Evolutionary conservation across 495 filamentous ascomycete species (phyloP).

Genomic region (Peziza echinospora): DNA sequence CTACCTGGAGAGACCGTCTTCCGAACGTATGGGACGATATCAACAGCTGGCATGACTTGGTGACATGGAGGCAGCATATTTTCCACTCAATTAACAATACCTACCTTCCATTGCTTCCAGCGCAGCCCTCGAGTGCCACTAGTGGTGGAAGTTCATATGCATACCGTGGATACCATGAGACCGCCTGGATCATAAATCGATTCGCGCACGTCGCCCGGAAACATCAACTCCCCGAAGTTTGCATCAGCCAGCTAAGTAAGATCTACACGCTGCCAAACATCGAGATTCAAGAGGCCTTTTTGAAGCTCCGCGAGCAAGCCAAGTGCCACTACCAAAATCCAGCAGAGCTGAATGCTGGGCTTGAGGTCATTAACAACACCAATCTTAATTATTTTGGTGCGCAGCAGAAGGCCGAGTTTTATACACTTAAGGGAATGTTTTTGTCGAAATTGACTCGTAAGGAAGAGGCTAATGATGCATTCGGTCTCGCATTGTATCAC

Average conservation of each 20-base stretch:
- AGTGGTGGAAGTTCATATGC: conserved; percentile 49
- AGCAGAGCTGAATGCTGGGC: conserved; percentile 65
- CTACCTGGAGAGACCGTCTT: conserved; percentile 84
- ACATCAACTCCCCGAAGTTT: conserved; percentile 90
- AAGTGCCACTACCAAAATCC: conserved; percentile 96
- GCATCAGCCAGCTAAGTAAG: conserved; percentile 83
- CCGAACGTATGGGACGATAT: conserved; percentile 99
- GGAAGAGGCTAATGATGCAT: conserved; percentile 78
- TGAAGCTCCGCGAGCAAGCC: conserved; percentile 90
- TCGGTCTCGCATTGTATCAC: conserved; percentile 81
- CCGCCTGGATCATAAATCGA: conserved; percentile 98
- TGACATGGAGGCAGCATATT: conserved; percentile 97
- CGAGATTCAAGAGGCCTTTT: conserved; percentile 96
- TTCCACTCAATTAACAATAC: conserved; percentile 91
- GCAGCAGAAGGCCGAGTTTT: conserved; percentile 95
- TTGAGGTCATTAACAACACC: conserved; percentile 99
- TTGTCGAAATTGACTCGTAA: conserved; percentile 74
- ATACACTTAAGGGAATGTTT: conserved; percentile 99
- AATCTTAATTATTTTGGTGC: conserved; percentile 95
- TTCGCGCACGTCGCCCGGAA: conserved; percentile 96
- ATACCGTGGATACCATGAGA: conserved; percentile 94
- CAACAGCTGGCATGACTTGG: conserved; percentile 94
- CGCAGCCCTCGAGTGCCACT: conserved; percentile 58
- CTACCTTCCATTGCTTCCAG: conserved; percentile 69
- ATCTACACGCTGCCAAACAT: conserved; percentile 99